phyloP scores from a whole-genome alignment of 768 basidiomycete genomes.

The Sistotremastrum niveocremeum region DNA sequence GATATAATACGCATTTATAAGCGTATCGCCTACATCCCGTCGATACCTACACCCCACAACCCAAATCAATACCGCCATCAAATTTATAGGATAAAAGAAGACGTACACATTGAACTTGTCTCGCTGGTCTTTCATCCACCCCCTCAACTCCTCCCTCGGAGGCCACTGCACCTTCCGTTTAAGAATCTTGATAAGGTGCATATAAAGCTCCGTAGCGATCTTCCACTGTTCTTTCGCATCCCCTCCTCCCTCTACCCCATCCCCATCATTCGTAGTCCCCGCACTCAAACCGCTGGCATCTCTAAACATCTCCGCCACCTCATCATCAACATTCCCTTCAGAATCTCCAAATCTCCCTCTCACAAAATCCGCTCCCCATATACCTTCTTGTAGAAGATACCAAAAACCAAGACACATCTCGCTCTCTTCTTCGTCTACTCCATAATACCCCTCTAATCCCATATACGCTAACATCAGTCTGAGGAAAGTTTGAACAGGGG shows the following conservation, averaged over 20 bases:
- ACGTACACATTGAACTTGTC: slow-evolving; percentile 72
- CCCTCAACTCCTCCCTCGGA: slow-evolving; percentile 40
- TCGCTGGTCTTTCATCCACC: slow-evolving; percentile 68
- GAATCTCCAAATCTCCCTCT: slow-evolving; percentile 6
- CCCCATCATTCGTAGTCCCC: slow-evolving; percentile 1
- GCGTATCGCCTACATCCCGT: slow-evolving; percentile 73
- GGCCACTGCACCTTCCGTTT: slow-evolving; percentile 28
- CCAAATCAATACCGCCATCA: neutral
- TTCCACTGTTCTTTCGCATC: neutral
- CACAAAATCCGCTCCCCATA: slow-evolving; percentile 57
- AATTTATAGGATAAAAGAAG: too few species aligned
- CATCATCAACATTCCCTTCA: slow-evolving; percentile 10
- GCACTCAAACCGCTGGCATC: neutral
- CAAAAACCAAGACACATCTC: slow-evolving; percentile 82
- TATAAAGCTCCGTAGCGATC: neutral
- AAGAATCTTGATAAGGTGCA: slow-evolving; percentile 8
- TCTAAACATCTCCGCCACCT: slow-evolving; percentile 18
- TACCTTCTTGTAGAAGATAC: slow-evolving; percentile 80
- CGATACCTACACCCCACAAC: slow-evolving; percentile 42
- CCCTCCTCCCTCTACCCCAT: slow-evolving; percentile 1
- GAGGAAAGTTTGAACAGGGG: slow-evolving; percentile 57
- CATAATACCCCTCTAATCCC: slow-evolving; percentile 59
- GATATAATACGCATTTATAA: slow-evolving; percentile 88
- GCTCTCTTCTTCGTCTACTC: slow-evolving; percentile 76
- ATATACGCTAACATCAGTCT: slow-evolving; percentile 61